A percentile compares a stretch with the other conserved stretches of the same genome.
Conservation (phyloP, 2,329 filamentous ascomycete species). For the Colletotrichum tofieldiae region DNA sequence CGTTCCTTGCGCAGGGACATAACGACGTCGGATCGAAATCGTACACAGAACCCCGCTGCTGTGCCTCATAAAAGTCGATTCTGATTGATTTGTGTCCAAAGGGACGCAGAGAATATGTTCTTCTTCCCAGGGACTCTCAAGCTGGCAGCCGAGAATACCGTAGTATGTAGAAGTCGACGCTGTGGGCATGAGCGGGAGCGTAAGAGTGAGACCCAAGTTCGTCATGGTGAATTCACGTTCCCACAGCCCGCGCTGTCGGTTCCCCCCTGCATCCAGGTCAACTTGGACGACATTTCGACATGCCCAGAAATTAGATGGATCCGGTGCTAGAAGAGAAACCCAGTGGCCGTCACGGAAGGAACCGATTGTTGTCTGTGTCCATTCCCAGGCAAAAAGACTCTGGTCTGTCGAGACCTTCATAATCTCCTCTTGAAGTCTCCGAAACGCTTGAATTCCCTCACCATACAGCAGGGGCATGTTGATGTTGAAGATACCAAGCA, state of each 20-base stretch:
- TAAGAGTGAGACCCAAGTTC: background rate
- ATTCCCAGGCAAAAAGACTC: conserved; percentile 10
- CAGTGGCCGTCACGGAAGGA: background rate
- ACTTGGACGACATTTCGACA: background rate
- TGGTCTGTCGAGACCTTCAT: conserved; percentile 20
- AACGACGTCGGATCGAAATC: background rate
- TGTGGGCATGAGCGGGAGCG: background rate
- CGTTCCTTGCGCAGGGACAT: background rate
- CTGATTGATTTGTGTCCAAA: too few relatives aligned
- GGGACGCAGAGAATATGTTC: background rate
- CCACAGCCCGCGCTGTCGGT: background rate
- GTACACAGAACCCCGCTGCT: background rate
- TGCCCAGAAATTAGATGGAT: background rate
- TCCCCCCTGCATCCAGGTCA: background rate
- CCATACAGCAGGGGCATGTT: conserved; percentile 49
- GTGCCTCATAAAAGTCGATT: background rate
- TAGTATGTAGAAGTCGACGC: background rate
- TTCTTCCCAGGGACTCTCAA: background rate
- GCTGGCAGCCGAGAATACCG: background rate
- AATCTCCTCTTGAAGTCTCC: conserved; percentile 36
- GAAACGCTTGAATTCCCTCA: conserved; percentile 46
- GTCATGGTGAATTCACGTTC: background rate
- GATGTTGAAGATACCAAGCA: conserved; percentile 48
- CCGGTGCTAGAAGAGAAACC: background rate
- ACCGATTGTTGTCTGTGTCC: background rate